phyloP scores from a whole-genome alignment of 495 filamentous ascomycete genomes.

The Emericellopsis terricola region DNA sequence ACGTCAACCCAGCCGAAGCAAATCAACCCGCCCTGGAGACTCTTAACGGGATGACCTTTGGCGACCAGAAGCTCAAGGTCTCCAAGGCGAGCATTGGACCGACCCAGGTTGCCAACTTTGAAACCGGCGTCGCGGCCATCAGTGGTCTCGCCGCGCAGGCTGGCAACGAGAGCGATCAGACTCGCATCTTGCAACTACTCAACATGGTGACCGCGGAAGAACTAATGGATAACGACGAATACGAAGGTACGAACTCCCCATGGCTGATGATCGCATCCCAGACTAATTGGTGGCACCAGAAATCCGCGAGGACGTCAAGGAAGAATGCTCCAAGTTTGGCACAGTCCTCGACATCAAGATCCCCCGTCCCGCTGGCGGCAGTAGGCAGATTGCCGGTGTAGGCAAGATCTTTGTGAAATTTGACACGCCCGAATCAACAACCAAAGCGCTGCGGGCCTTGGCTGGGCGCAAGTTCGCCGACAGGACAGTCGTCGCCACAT shows the following conservation, averaged over 20 bases:
- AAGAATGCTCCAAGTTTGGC: constrained; percentile 86
- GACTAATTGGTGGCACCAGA: constrained; percentile 35
- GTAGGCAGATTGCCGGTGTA: constrained; percentile 68
- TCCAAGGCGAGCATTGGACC: constrained; percentile 78
- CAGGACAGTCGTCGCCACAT: constrained; percentile 88
- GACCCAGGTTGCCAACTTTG: constrained; percentile 73
- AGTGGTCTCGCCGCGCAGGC: constrained; percentile 95
- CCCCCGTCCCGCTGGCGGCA: constrained; percentile 67
- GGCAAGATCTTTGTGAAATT: constrained; percentile 97
- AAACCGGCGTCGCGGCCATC: constrained; percentile 97
- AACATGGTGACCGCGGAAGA: constrained; percentile 98
- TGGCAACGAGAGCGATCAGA: constrained; percentile 52
- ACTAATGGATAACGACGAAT: constrained; percentile 82
- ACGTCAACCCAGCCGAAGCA: constrained; percentile 45
- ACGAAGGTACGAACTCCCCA: constrained; percentile 50
- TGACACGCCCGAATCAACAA: constrained; percentile 58
- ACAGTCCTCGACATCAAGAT: constrained; percentile 73
- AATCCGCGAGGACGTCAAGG: constrained; percentile 81
- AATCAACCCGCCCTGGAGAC: constrained; percentile 83
- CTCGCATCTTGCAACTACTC: constrained; percentile 72
- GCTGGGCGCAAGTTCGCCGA: constrained; percentile 91
- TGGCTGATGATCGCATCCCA: background rate
- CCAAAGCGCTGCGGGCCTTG: constrained; percentile 65
- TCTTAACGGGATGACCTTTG: constrained; percentile 81
- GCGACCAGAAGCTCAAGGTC: constrained; percentile 70